Conservation (phyloP, 805 yeast species). For the Candida anglica region DNA sequence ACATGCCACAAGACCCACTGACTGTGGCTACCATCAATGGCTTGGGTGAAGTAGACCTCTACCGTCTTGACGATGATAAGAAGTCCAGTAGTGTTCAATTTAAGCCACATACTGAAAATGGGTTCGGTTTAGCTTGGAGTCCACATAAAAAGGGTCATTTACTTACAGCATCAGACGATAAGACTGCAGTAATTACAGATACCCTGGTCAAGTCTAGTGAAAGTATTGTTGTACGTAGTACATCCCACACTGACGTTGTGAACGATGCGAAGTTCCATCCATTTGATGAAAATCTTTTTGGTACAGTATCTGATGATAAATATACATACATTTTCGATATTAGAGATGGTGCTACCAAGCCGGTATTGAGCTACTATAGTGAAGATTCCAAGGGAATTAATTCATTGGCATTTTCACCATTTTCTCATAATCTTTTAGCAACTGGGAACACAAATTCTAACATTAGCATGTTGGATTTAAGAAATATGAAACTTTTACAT, state of each 20-base stretch:
- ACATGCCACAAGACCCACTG: constrained; percentile 57
- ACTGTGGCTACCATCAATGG: constrained; percentile 68
- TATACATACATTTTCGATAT: constrained; percentile 52
- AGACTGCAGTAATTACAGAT: constrained; percentile 61
- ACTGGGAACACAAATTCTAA: constrained; percentile 69
- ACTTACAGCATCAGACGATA: constrained; percentile 65
- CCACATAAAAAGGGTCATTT: constrained; percentile 44
- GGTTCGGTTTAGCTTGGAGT: constrained; percentile 75
- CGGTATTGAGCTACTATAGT: constrained; percentile 21
- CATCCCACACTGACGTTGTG: constrained; percentile 53
- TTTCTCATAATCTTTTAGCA: constrained; percentile 57
- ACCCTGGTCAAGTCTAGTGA: constrained; percentile 14
- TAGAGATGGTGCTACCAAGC: constrained; percentile 24
- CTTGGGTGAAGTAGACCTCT: constrained; percentile 55
- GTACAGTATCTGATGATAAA: constrained; percentile 73
- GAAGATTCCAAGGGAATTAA: constrained; percentile 45
- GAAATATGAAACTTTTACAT: constrained; percentile 52
- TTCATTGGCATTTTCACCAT: constrained; percentile 61
- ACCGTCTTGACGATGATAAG: constrained; percentile 30
- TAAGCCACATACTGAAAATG: constrained; percentile 59
- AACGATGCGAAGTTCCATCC: constrained; percentile 76
- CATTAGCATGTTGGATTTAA: constrained; percentile 60
- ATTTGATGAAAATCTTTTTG: constrained; percentile 49
- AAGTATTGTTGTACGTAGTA: too few species aligned
- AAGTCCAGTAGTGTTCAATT: constrained; percentile 26